Percentiles rank a stretch among this genome's conserved stretches.
Conservation (phyloP, 768 basidiomycete species). For the Suillus subaureus region DNA sequence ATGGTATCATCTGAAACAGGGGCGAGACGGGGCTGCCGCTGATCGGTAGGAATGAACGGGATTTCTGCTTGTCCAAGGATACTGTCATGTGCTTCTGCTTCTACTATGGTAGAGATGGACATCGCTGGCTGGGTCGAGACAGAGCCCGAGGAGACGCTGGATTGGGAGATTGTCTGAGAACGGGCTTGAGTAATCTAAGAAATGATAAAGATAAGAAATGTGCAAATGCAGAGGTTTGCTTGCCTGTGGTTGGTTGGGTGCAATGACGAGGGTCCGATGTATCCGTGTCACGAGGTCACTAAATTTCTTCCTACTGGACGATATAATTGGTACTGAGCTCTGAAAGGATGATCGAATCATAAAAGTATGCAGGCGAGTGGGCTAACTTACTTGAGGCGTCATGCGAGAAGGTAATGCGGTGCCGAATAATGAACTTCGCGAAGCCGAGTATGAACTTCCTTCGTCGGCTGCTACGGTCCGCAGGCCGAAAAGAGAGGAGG, state of each 20-base stretch:
- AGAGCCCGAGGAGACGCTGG: not conserved
- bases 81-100: not conserved
- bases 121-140: not conserved
- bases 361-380: not conserved
- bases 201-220: not conserved
- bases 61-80: conserved; percentile 56
- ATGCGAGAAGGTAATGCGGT: conserved; percentile 7
- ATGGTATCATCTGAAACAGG: conserved; percentile 60
- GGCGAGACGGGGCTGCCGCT: conserved; percentile 41
- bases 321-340: not conserved
- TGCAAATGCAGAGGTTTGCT: not conserved
- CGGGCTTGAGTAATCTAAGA: not conserved
- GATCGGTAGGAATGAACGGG: conserved; percentile 72
- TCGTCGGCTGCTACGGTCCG: conserved; percentile 12
- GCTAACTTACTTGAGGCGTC: conserved; percentile 1
- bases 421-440: conserved; percentile 52
- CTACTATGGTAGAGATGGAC: not conserved
- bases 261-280: conserved; percentile 63
- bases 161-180: not conserved
- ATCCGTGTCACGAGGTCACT: conserved; percentile 63
- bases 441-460: conserved; percentile 24
- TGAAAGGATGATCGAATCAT: not conserved
- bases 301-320: conserved; percentile 36
- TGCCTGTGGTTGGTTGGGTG: conserved; percentile 54
- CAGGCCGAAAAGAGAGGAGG: conserved; percentile 28